Conservation (phyloP, 306 rosid genomes). For the Quercus glauca region DNA sequence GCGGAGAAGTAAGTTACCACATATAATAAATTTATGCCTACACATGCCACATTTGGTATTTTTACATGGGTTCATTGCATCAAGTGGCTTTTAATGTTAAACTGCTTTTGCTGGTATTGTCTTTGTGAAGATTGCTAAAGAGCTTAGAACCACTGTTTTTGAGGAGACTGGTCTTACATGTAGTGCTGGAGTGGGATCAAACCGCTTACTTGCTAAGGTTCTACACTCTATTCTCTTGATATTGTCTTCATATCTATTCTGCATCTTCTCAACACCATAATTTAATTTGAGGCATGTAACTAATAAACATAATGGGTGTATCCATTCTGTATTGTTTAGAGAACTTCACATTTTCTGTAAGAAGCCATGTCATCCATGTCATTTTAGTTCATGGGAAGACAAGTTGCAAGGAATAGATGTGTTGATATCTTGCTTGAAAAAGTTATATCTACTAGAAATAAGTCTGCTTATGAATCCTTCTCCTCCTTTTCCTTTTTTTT, state of each 20-base stretch:
- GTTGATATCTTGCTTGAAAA: neutral
- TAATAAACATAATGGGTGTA: neutral
- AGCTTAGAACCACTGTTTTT: slow-evolving; percentile 65
- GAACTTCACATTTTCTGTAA: neutral
- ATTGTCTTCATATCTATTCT: neutral
- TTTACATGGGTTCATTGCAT: neutral
- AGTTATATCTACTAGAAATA: neutral
- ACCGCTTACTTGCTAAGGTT: slow-evolving; percentile 92
- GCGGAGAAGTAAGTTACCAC: slow-evolving; percentile 62
- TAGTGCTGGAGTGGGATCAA: slow-evolving; percentile 97
- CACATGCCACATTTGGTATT: neutral
- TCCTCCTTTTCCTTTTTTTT: too few species aligned
- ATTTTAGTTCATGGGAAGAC: neutral
- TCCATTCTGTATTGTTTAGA: neutral
- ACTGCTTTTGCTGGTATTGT: slow-evolving; percentile 8
- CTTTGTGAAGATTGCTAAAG: slow-evolving; percentile 61
- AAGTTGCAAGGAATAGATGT: neutral
- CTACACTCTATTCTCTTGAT: neutral
- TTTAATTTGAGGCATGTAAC: neutral
- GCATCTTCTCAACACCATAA: neutral
- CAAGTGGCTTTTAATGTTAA: slow-evolving; percentile 11
- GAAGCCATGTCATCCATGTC: neutral
- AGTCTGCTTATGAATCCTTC: too few species aligned
- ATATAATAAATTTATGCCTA: neutral
- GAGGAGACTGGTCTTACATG: slow-evolving; percentile 92